phyloP scores from a whole-genome alignment of 2,329 filamentous ascomycete genomes.

The Colletotrichum tropicicola region DNA sequence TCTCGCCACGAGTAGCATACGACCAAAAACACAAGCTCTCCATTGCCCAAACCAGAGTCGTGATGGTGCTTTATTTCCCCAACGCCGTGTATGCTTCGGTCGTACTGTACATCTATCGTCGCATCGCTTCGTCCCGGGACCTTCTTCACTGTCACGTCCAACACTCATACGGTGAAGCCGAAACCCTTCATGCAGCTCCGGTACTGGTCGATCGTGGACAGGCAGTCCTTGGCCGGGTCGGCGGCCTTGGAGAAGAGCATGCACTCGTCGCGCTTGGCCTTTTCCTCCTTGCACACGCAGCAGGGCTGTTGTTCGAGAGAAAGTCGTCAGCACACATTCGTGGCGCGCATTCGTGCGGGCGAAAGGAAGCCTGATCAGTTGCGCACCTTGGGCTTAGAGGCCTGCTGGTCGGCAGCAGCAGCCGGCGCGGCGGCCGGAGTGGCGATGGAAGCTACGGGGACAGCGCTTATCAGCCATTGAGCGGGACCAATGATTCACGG shows the following conservation, averaged over 20 bases:
- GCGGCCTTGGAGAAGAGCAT: slow-evolving; percentile 94
- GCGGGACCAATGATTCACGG: background rate
- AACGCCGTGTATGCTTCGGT: slow-evolving; percentile 31
- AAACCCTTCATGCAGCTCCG: slow-evolving; percentile 91
- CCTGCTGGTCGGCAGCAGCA: slow-evolving; percentile 40
- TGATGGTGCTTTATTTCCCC: slow-evolving; percentile 24
- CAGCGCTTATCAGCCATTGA: slow-evolving; percentile 9
- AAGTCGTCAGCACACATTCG: slow-evolving; percentile 6
- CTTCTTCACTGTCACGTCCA: background rate
- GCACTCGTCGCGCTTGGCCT: slow-evolving; percentile 92
- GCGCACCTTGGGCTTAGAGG: slow-evolving; percentile 55
- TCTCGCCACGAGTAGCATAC: no score
- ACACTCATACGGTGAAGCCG: slow-evolving; percentile 76
- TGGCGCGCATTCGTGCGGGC: background rate
- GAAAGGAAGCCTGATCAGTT: background rate
- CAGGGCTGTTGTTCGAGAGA: slow-evolving; percentile 71
- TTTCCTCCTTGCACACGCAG: slow-evolving; percentile 97
- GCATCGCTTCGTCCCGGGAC: background rate
- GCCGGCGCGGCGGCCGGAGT: slow-evolving; percentile 39
- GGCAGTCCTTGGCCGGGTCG: slow-evolving; percentile 86
- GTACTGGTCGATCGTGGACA: slow-evolving; percentile 84
- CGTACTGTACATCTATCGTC: slow-evolving; percentile 31
- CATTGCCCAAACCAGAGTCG: slow-evolving; percentile 3
- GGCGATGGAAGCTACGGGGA: slow-evolving; percentile 35
- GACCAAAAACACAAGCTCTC: background rate